Conservation (phyloP, 805 yeast genomes). For the Torulaspora gathmanii region DNA sequence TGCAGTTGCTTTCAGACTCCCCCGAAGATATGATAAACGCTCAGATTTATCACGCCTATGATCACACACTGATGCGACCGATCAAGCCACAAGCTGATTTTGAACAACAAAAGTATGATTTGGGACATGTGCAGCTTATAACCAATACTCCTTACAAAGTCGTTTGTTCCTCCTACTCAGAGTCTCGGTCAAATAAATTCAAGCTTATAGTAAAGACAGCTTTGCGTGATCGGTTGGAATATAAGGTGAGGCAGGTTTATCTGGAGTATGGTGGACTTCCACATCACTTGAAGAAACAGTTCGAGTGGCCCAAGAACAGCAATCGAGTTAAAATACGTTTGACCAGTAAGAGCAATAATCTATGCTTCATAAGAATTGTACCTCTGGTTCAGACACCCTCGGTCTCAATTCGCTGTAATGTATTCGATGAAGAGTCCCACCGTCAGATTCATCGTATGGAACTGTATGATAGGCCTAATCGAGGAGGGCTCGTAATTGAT, state of each 20-base stretch:
- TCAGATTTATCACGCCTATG: constrained; percentile 24
- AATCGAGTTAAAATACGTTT: constrained; percentile 14
- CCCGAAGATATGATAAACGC: constrained; percentile 17
- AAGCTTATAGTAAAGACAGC: constrained; percentile 10
- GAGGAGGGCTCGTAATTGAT: constrained; percentile 20
- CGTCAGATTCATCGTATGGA: constrained; percentile 10
- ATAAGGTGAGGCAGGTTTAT: constrained; percentile 13
- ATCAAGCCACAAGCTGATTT: constrained; percentile 17
- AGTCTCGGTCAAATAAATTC: constrained; percentile 3
- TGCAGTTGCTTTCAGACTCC: constrained; percentile 17
- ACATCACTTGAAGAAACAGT: constrained; percentile 13
- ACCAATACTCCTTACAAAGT: constrained; percentile 24
- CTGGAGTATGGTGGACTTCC: constrained; percentile 25
- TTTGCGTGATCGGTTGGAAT: not conserved
- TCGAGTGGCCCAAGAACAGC: constrained; percentile 10
- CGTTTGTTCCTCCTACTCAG: constrained; percentile 20
- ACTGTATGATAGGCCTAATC: constrained; percentile 9
- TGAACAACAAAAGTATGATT: constrained; percentile 9
- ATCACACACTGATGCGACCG: constrained; percentile 22
- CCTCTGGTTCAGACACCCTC: constrained; percentile 8
- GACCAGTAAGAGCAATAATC: constrained; percentile 6
- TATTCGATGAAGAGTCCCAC: constrained; percentile 21
- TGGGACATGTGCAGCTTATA: constrained; percentile 14
- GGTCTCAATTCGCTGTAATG: constrained; percentile 18
- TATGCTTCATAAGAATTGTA: constrained; percentile 21